phyloP scores from a whole-genome alignment of 148 eudicot species.

The Tetragonia tetragonoides region DNA sequence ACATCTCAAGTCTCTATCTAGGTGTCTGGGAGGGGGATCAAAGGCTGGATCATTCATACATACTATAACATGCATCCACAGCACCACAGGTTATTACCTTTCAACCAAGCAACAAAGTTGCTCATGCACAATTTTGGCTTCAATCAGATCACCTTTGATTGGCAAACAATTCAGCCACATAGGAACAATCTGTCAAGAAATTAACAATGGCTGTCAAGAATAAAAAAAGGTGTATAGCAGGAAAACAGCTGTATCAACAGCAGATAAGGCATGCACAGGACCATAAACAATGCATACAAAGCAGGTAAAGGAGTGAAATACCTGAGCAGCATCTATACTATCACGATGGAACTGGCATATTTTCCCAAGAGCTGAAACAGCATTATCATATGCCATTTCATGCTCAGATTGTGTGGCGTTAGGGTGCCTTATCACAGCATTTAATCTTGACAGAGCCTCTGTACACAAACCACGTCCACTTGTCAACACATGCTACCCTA shows the following conservation, averaged over 20 bases:
- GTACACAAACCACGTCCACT: slow-evolving; percentile 1
- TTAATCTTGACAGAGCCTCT: slow-evolving; percentile 48
- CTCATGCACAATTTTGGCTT: slow-evolving; percentile 52
- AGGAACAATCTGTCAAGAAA: slow-evolving; percentile 35
- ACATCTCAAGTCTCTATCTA: too few species aligned
- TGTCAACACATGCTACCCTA: background rate
- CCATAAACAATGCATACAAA: background rate
- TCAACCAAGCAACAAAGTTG: slow-evolving; percentile 48
- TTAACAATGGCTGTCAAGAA: background rate
- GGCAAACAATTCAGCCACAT: slow-evolving; percentile 47
- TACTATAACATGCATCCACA: background rate
- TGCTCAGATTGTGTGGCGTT: slow-evolving; percentile 35
- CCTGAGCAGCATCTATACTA: slow-evolving; percentile 42
- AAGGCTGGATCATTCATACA: background rate
- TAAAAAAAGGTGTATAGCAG: background rate
- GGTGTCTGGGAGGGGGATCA: too few species aligned
- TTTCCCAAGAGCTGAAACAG: slow-evolving; percentile 53
- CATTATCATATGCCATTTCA: slow-evolving; percentile 49
- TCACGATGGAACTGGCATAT: slow-evolving; percentile 48
- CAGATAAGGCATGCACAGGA: background rate
- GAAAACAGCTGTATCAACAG: background rate
- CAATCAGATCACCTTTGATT: slow-evolving; percentile 40
- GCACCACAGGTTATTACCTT: slow-evolving; percentile 25
- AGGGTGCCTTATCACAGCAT: slow-evolving; percentile 37
- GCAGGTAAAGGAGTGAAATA: background rate